A percentile compares a stretch with the other conserved stretches of the same genome.
Evolutionary conservation across 1,284 basidiomycete genomes (phyloP).

Genomic region (Trichosporon asahii): DNA sequence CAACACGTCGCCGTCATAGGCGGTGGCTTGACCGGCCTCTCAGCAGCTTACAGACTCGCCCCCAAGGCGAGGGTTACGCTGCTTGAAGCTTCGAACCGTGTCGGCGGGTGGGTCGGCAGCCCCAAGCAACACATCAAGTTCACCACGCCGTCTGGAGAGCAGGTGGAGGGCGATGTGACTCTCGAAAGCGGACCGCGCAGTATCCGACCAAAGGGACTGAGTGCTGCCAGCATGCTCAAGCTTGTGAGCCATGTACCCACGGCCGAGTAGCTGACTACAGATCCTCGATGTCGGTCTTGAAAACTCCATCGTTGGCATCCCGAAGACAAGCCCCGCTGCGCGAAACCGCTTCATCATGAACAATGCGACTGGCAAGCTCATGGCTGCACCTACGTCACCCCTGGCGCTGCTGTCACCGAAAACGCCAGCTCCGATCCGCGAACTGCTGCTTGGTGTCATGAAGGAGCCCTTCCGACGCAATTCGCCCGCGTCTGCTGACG

Average conservation of each 20-base stretch:
- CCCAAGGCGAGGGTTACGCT: conserved; percentile 13
- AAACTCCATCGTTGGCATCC: conserved; percentile 38
- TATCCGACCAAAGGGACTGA: conserved; percentile 65
- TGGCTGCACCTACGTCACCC: conserved; percentile 11
- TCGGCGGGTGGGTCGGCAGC: conserved; percentile 80
- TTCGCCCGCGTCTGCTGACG: conserved; percentile 54
- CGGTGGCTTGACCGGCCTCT: conserved; percentile 47
- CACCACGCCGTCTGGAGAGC: conserved; percentile 12
- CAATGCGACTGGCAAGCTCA: conserved; percentile 10
- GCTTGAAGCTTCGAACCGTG: conserved; percentile 10
- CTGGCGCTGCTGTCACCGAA: conserved; percentile 6
- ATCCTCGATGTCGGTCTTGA: conserved; percentile 30
- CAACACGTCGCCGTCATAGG: conserved; percentile 44
- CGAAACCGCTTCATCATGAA: conserved; percentile 45
- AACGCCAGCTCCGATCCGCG: conserved; percentile 6
- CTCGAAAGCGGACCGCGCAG: conserved; percentile 82
- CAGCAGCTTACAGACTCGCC: conserved; percentile 45
- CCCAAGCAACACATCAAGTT: conserved; percentile 55
- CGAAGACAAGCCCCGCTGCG: conserved; percentile 43
- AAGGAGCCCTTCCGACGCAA: conserved; percentile 59
- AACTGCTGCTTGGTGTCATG: conserved; percentile 59
- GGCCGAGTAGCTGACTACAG: conserved; percentile 16
- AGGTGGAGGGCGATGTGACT: conserved; percentile 55
- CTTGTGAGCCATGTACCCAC: conserved; percentile 59
- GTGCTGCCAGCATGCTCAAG: conserved; percentile 61